Evolutionary conservation across 495 filamentous ascomycete species (phyloP).

Genomic region (Hypoxylon subgilvum): DNA sequence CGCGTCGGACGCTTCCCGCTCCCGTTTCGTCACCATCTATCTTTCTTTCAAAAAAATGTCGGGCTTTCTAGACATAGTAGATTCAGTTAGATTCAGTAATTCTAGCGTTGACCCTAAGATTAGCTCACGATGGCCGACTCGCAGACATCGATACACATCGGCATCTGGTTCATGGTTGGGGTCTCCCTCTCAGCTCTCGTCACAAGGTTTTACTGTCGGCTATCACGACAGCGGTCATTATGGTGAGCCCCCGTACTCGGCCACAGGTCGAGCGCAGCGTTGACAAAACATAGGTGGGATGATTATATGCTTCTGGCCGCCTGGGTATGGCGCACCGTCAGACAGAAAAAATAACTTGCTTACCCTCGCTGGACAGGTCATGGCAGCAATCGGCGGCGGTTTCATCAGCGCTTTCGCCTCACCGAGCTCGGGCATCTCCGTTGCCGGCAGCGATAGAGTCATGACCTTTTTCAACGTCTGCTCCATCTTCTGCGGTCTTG

Average conservation of each 20-base stretch:
- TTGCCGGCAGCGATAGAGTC: constrained; percentile 3
- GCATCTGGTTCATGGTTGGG: constrained; percentile 18
- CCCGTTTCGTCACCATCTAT: neutral
- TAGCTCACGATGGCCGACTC: constrained; percentile 6
- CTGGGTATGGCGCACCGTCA: neutral
- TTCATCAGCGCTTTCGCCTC: constrained; percentile 21
- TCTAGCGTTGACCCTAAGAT: neutral
- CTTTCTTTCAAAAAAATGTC: no score
- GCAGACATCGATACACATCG: constrained; percentile 10
- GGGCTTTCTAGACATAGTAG: no score
- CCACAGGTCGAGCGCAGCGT: neutral
- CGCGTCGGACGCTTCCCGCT: neutral
- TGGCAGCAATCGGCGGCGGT: constrained; percentile 5
- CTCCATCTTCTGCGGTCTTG: constrained; percentile 23
- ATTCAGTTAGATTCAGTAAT: no score
- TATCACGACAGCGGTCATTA: constrained; percentile 10
- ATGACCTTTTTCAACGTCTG: constrained; percentile 25
- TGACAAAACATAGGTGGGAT: constrained; percentile 13
- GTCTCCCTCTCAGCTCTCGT: constrained; percentile 14
- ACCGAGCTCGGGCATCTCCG: constrained; percentile 3
- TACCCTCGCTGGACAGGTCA: neutral
- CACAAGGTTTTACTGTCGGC: constrained; percentile 7
- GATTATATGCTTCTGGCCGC: constrained; percentile 17
- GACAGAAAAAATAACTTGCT: neutral
- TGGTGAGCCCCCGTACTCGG: neutral